Evolutionary conservation across 2,329 filamentous ascomycete species (phyloP).

Genomic region (Curvularia sp.): DNA sequence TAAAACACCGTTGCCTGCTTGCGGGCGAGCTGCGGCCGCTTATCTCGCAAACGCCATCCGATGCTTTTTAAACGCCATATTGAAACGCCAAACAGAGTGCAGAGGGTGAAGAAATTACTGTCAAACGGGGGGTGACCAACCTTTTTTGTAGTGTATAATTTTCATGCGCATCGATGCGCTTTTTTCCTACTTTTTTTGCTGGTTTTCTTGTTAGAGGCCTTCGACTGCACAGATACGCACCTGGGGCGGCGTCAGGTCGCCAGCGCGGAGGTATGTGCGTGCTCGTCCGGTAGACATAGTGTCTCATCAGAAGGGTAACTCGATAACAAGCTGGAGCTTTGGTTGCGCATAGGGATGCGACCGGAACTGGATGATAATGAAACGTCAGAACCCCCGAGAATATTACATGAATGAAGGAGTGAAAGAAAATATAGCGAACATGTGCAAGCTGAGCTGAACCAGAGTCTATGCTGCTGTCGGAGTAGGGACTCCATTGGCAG

Average conservation of each 20-base stretch:
- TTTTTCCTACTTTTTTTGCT: slow-evolving; percentile 41
- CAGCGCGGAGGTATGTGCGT: slow-evolving; percentile 11
- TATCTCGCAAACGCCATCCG: slow-evolving; percentile 15
- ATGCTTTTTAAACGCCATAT: slow-evolving; percentile 20
- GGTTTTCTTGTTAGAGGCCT: slow-evolving; percentile 32
- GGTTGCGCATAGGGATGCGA: slow-evolving; percentile 24
- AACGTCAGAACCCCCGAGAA: slow-evolving; percentile 34
- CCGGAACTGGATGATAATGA: slow-evolving; percentile 33
- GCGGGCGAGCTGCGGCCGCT: slow-evolving; percentile 4
- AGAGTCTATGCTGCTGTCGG: slow-evolving; percentile 39
- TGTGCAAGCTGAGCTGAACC: slow-evolving; percentile 41
- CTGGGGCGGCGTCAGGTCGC: slow-evolving; percentile 18
- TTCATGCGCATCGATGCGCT: slow-evolving; percentile 10
- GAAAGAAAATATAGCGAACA: slow-evolving; percentile 33
- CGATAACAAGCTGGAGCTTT: slow-evolving; percentile 20
- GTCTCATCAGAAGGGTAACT: slow-evolving; percentile 18
- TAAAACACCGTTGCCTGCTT: slow-evolving; percentile 10
- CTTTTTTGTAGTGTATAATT: slow-evolving; percentile 24
- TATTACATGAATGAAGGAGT: slow-evolving; percentile 19
- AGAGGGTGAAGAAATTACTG: slow-evolving; percentile 10
- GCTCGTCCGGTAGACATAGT: not conserved
- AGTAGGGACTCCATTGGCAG: slow-evolving; percentile 39
- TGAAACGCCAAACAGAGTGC: slow-evolving; percentile 11
- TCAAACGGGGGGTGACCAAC: slow-evolving; percentile 14
- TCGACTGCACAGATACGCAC: slow-evolving; percentile 25